Percentiles rank a stretch among this genome's conserved stretches.
Conservation (phyloP, 768 basidiomycete species). For the Collybiopsis luxurians region DNA sequence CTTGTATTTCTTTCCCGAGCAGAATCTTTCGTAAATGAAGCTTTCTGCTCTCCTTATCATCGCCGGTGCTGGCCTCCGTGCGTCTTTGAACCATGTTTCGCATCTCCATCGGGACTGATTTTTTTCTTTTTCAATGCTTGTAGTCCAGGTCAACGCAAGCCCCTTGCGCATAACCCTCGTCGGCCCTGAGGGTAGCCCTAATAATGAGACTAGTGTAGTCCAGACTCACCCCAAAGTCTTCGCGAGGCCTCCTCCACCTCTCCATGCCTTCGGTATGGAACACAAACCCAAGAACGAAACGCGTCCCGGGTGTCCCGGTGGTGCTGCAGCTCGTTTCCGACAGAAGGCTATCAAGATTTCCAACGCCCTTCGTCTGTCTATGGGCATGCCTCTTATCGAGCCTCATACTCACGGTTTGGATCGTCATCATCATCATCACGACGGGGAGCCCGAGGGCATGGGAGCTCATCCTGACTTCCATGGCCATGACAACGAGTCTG, state of each 20-base stretch:
- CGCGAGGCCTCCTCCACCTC: background rate
- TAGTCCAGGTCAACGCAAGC: slow-evolving; percentile 1
- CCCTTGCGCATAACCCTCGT: slow-evolving; percentile 3
- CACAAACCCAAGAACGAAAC: background rate
- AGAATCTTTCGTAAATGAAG: too few species aligned
- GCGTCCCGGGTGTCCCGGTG: slow-evolving; percentile 3
- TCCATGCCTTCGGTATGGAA: background rate
- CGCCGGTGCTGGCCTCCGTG: slow-evolving; percentile 8
- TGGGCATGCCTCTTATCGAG: slow-evolving; percentile 54
- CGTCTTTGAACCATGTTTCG: background rate
- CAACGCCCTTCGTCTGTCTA: slow-evolving; percentile 51
- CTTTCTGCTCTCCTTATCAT: background rate
- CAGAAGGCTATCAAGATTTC: slow-evolving; percentile 50
- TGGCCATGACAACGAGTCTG: too few species aligned
- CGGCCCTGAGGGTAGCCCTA: background rate
- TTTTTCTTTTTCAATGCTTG: background rate
- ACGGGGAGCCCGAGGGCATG: slow-evolving; percentile 7
- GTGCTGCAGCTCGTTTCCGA: background rate
- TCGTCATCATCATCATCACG: slow-evolving; percentile 9
- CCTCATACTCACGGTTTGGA: slow-evolving; percentile 1
- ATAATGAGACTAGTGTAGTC: background rate
- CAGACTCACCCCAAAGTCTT: background rate
- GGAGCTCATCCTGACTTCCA: slow-evolving; percentile 4
- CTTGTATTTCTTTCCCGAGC: background rate
- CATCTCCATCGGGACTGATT: background rate